Base-by-base conservation (phyloP, 2,329 filamentous ascomycete species). In the Volutella citrinella region DNA sequence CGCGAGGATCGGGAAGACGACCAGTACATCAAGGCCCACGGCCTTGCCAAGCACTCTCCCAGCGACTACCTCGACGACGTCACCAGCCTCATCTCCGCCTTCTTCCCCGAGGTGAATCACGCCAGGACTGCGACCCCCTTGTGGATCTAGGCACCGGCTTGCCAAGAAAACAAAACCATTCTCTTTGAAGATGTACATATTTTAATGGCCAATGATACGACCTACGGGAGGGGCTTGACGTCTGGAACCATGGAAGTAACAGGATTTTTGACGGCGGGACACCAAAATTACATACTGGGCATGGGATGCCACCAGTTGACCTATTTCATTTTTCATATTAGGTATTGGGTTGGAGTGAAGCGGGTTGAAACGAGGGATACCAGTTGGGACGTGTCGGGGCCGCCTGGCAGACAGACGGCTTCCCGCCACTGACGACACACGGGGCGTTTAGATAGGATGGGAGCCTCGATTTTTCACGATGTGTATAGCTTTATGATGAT, bases 51-150 rank as follows among this genome's bases (percentile, higher is more conserved):
- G 51, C 86, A 88, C 60, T 75, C 74, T 27, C 86, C 87, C 9
- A 79, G 87, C 30, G 90, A 95, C 52, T 98, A 98, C 64, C 66
- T 94, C 40, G 68, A 70, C 27, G 90, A 95, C 57, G 84, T 97
- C 37, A 75, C 86, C 46, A 77, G 75, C 36, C 64, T 95, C 11
- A 74, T 84, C 51, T 62, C 72, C 30, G 73, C 68, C 39, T 79
- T 83, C 57, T 82, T 84, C 54, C 67, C 54, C 10, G 63, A 65
- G 26, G 41, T 54, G 14, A 51, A 32, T 13, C 54, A 60, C 28
- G 47, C 54, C 32, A 53, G 57, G 24, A 51, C 61, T 12, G 42
- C 63, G 10, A 59, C 56, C 13, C 54, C 61, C 10, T 41, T 70
- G 33, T 78, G 75, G 75, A 78, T 78, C 44, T 78, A 50, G 48